Conservation (phyloP, 768 basidiomycete species). For the Rossbeevera mucosa region DNA sequence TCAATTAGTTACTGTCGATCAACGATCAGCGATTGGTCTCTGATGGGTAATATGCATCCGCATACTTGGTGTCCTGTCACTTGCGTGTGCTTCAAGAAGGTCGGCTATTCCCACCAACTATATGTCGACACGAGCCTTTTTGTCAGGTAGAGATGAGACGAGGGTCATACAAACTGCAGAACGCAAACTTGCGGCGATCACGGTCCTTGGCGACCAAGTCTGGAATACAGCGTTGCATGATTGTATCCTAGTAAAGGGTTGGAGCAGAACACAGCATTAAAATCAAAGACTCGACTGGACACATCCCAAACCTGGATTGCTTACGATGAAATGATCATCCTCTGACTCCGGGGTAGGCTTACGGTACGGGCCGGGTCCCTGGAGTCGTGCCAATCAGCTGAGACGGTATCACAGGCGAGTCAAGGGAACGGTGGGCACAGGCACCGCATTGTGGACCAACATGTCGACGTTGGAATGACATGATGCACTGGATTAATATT, state of each 20-base stretch:
- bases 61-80: constrained; percentile 7
- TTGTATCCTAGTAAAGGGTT: neutral
- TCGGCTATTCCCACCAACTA: neutral
- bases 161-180: neutral
- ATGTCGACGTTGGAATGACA: neutral
- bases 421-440: neutral
- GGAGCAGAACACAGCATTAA: neutral
- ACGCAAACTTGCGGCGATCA: neutral
- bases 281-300: neutral
- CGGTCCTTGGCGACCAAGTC: neutral
- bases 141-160: neutral
- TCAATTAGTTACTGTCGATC: neutral
- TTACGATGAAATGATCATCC: neutral
- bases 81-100: neutral
- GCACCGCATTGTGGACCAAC: neutral
- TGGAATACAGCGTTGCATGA: neutral
- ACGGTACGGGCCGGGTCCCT: too few species aligned
- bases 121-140: neutral
- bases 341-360: neutral
- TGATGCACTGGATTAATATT: neutral
- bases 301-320: neutral
- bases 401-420: neutral
- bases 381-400: neutral
- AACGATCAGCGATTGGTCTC: neutral
- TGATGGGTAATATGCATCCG: neutral